Percentiles rank a stretch among this genome's conserved stretches.
These are phyloP conservation scores for Macrolepiota fuliginosa DNA, from an alignment of 768 basidiomycete genomes.

Conservation along the genomic window DNA sequence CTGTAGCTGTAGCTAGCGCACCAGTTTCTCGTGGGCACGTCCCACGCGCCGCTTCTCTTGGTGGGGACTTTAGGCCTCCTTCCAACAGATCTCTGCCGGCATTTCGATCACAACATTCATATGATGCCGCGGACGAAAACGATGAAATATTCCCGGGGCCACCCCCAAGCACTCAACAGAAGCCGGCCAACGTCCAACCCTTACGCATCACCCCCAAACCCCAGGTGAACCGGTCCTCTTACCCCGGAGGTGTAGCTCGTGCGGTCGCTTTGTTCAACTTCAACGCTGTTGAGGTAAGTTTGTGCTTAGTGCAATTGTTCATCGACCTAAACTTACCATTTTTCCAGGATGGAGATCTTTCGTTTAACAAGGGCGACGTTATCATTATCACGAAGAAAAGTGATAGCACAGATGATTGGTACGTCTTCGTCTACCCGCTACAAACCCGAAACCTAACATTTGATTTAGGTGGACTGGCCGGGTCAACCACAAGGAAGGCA, in stretches of 20 bases:
- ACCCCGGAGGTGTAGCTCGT: slow-evolving; percentile 56
- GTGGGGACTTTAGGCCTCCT: background rate
- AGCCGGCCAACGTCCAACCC: background rate
- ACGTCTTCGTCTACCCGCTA: slow-evolving; percentile 16
- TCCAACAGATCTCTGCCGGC: background rate
- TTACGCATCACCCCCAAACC: slow-evolving; percentile 41
- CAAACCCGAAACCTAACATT: background rate
- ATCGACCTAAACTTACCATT: slow-evolving; percentile 11
- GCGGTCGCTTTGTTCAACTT: slow-evolving; percentile 78
- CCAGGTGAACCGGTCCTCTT: slow-evolving; percentile 46
- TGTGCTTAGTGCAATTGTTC: background rate
- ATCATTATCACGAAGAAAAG: slow-evolving; percentile 69
- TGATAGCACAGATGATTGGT: slow-evolving; percentile 75
- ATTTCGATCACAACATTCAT: background rate
- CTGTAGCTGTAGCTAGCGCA: background rate
- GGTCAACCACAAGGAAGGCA: slow-evolving; percentile 53
- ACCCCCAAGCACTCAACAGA: background rate
- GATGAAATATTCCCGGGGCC: background rate
- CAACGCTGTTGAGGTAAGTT: slow-evolving; percentile 63
- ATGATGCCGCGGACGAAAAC: background rate
- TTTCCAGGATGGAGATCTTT: slow-evolving; percentile 64
- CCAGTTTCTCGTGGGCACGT: background rate
- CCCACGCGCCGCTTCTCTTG: slow-evolving; percentile 2
- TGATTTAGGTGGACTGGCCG: slow-evolving; percentile 77
- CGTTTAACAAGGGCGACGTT: slow-evolving; percentile 74